These are phyloP conservation scores for Pholiota molesta DNA, from an alignment of 768 basidiomycete species.

Conservation along the genomic window DNA sequence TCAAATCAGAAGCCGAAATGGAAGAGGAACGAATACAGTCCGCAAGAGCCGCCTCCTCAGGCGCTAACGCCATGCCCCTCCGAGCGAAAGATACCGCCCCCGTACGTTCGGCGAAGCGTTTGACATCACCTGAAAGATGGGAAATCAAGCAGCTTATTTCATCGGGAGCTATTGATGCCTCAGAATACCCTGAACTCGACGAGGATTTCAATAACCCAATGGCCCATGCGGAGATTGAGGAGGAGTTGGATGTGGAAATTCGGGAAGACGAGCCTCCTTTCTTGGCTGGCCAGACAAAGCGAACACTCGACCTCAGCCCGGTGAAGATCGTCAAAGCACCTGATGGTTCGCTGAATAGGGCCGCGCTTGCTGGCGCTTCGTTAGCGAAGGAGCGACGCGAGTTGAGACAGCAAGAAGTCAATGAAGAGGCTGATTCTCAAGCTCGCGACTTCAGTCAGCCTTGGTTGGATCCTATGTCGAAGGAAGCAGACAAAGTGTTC, in stretches of 20 bases:
- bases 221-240: constrained; percentile 86
- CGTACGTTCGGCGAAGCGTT: constrained; percentile 80
- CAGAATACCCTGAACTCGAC: constrained; percentile 93
- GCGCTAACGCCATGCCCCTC: constrained; percentile 88
- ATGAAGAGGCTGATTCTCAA: constrained; percentile 93
- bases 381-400: constrained; percentile 95
- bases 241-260: constrained; percentile 96
- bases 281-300: constrained; percentile 94
- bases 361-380: constrained; percentile 91
- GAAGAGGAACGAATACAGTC: constrained; percentile 75
- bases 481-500: constrained; percentile 82
- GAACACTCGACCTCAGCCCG: constrained; percentile 92
- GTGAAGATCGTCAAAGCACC: constrained; percentile 99
- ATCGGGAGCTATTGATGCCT: constrained; percentile 88
- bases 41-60: constrained; percentile 63
- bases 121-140: constrained; percentile 98
- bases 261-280: constrained; percentile 97
- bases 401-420: constrained; percentile 90
- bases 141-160: constrained; percentile 99
- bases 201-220: constrained; percentile 80
- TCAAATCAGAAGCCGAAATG: constrained; percentile 93
- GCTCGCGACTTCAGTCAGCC: constrained; percentile 94
- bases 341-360: constrained; percentile 94
- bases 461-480: constrained; percentile 98
- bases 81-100: constrained; percentile 51